These are phyloP conservation scores for Juncus inflexus DNA, from an alignment of 176 grass and related monocot genomes.

Conservation along the genomic window DNA sequence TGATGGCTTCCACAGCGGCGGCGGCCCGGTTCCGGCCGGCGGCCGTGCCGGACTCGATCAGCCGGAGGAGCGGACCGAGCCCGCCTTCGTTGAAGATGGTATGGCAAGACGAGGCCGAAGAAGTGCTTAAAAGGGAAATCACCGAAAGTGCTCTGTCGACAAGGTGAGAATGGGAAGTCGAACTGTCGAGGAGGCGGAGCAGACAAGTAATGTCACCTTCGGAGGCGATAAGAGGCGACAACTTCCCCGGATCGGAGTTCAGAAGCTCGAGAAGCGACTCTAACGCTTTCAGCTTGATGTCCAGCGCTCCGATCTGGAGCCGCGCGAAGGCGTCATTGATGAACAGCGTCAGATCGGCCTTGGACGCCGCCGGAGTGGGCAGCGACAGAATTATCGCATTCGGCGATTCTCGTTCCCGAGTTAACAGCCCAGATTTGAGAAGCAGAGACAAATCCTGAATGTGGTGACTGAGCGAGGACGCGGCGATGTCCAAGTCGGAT, in stretches of 20 bases:
- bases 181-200: constrained; percentile 69
- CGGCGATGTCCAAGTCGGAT: constrained; percentile 72
- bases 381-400: constrained; percentile 65
- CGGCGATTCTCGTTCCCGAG: constrained; percentile 18
- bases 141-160: constrained; percentile 45
- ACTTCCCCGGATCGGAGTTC: constrained; percentile 29
- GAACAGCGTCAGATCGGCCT: constrained; percentile 50
- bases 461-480: constrained; percentile 57
- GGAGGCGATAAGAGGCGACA: constrained; percentile 39
- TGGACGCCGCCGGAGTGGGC: constrained; percentile 42
- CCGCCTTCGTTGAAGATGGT: constrained; percentile 71
- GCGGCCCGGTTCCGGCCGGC: constrained; percentile 45
- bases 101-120: constrained; percentile 51
- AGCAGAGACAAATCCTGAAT: constrained; percentile 71
- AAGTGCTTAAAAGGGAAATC: constrained; percentile 42
- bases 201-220: constrained; percentile 54
- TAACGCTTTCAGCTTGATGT: constrained; percentile 76
- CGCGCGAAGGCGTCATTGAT: constrained; percentile 69
- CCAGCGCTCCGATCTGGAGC: constrained; percentile 75
- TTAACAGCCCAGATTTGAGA: constrained; percentile 40
- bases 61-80: constrained; percentile 63
- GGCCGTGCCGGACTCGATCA: constrained; percentile 50
- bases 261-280: constrained; percentile 63
- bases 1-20: constrained; percentile 53
- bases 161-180: constrained; percentile 49